phyloP scores from a whole-genome alignment of 2,329 filamentous ascomycete species.

The Domatiomyces catenatus region DNA sequence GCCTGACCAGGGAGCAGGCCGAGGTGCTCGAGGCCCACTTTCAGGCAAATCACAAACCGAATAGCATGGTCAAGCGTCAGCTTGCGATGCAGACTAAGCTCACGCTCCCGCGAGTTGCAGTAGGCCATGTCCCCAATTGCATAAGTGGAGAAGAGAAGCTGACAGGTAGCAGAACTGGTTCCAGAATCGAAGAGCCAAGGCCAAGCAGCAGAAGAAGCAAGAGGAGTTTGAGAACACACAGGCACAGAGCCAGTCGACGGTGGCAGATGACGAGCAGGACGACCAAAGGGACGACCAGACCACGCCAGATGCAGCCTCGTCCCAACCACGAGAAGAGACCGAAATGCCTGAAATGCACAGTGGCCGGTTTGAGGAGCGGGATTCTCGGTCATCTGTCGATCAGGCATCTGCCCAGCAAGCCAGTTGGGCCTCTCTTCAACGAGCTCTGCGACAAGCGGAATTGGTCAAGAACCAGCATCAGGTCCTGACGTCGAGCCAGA shows the following conservation, averaged over 20 bases:
- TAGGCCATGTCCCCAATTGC: conserved; percentile 20
- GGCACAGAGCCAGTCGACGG: conserved; percentile 1
- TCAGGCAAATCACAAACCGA: conserved; percentile 35
- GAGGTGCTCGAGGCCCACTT: conserved; percentile 36
- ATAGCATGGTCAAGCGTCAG: conserved; percentile 34
- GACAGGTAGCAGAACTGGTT: conserved; percentile 34
- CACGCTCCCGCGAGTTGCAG: conserved; percentile 34
- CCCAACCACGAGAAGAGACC: not conserved
- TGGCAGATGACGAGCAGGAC: not conserved
- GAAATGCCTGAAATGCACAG: not conserved
- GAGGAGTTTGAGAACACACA: conserved; percentile 35
- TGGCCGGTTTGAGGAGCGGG: not conserved
- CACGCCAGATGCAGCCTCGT: not conserved
- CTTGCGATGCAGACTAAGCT: conserved; percentile 34
- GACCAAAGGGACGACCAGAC: not conserved
- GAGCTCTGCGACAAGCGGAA: conserved; percentile 28
- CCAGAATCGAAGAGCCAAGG: conserved; percentile 37
- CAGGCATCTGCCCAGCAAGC: conserved; percentile 23
- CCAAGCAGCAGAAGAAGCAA: conserved; percentile 36
- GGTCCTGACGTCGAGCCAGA: conserved; percentile 1
- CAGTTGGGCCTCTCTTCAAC: conserved; percentile 30
- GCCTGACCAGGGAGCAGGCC: conserved; percentile 37
- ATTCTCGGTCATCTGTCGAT: not conserved
- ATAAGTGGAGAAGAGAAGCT: conserved; percentile 2
- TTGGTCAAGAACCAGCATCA: conserved; percentile 22